Conservation (phyloP, 2,329 filamentous ascomycete species). For the Fusarium sp. region DNA sequence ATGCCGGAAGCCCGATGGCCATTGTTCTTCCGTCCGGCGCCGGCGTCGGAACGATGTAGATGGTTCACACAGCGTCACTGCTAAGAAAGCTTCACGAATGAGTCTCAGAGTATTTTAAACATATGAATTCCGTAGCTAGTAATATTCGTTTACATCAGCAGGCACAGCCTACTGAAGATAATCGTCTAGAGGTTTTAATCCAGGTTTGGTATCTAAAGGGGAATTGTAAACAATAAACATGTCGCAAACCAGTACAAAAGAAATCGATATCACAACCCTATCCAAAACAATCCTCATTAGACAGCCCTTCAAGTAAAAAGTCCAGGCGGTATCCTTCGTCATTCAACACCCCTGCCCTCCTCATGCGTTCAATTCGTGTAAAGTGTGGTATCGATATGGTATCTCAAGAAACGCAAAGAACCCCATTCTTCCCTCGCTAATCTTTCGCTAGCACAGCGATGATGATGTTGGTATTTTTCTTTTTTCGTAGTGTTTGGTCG, state of each 20-base stretch:
- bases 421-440: constrained; percentile 2
- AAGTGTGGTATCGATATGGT: constrained; percentile 32
- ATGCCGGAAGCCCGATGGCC: neutral
- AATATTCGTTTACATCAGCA: constrained; percentile 29
- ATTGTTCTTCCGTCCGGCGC: neutral
- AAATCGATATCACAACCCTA: constrained; percentile 9
- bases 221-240: constrained; percentile 30
- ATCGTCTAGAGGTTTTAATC: constrained; percentile 38
- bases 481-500: neutral
- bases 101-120: neutral
- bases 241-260: constrained; percentile 14
- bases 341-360: neutral
- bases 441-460: constrained; percentile 8
- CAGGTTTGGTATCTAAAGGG: constrained; percentile 42
- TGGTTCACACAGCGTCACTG: neutral
- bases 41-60: neutral
- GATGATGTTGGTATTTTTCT: neutral
- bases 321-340: constrained; percentile 26
- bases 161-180: constrained; percentile 27
- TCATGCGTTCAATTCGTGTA: constrained; percentile 17
- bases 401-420: constrained; percentile 30
- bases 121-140: constrained; percentile 26
- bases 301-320: neutral
- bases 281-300: constrained; percentile 16
- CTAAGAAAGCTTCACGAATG: neutral